Conservation (phyloP, 176 grass and related monocot species). For the Canna indica region DNA sequence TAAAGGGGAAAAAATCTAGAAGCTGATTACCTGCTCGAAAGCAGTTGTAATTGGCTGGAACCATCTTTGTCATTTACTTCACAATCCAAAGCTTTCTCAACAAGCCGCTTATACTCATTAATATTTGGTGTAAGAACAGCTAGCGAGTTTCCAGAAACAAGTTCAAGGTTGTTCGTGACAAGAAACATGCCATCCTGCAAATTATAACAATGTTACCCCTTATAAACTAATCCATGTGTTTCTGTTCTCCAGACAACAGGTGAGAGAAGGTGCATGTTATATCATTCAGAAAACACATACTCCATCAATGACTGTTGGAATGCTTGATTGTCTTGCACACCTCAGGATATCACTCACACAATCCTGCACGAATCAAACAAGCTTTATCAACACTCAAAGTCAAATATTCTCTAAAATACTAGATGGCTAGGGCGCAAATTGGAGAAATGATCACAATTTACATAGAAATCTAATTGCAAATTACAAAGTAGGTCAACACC, state of each 20-base stretch:
- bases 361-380: conserved; percentile 45
- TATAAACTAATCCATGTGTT: conserved; percentile 11
- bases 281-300: conserved; percentile 29
- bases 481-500: background rate
- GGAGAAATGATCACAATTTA: background rate
- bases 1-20: background rate
- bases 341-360: conserved; percentile 77
- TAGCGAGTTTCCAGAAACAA: conserved; percentile 50
- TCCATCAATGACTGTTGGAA: conserved; percentile 81
- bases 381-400: background rate
- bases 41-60: conserved; percentile 44
- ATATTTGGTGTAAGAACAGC: conserved; percentile 85
- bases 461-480: background rate
- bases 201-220: conserved; percentile 2
- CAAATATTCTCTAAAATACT: background rate
- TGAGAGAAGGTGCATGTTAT: background rate
- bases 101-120: conserved; percentile 84
- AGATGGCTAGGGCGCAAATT: background rate
- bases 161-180: conserved; percentile 58
- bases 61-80: conserved; percentile 53
- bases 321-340: conserved; percentile 47
- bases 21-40: conserved; percentile 48
- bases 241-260: conserved; percentile 6
- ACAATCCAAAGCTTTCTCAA: conserved; percentile 70
- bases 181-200: conserved; percentile 90